Conservation (phyloP, 2,329 filamentous ascomycete species). For the Monosporascus sp. region DNA sequence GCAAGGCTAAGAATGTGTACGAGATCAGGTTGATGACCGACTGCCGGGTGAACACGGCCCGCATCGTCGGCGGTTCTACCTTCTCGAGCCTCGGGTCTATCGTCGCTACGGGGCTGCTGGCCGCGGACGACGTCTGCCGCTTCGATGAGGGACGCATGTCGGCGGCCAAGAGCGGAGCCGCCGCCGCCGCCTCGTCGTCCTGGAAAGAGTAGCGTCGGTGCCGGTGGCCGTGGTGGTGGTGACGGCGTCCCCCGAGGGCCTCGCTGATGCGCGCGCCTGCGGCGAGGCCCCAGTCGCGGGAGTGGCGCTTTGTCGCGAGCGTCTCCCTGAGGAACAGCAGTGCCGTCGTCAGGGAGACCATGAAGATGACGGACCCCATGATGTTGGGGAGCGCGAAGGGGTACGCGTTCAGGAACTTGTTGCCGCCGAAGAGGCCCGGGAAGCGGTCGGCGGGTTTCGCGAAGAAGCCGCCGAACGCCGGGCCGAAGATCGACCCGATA, state of each 20-base stretch:
- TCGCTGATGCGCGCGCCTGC: slow-evolving; percentile 62
- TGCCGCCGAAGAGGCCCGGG: slow-evolving; percentile 63
- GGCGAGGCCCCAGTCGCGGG: slow-evolving; percentile 68
- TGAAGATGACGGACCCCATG: slow-evolving; percentile 68
- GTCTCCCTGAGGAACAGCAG: slow-evolving; percentile 84
- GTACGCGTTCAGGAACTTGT: slow-evolving; percentile 64
- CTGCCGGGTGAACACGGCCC: slow-evolving; percentile 62
- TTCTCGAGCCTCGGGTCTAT: slow-evolving; percentile 17
- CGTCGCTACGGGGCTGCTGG: neutral
- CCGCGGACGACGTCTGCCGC: neutral
- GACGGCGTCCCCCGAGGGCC: slow-evolving; percentile 24
- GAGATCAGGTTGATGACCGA: slow-evolving; percentile 68
- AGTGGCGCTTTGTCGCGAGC: slow-evolving; percentile 61
- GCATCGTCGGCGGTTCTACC: slow-evolving; percentile 16
- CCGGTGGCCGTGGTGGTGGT: slow-evolving; percentile 19
- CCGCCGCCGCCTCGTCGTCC: slow-evolving; percentile 52
- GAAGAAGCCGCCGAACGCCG: slow-evolving; percentile 80
- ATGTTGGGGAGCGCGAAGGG: slow-evolving; percentile 85
- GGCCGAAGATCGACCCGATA: slow-evolving; percentile 81
- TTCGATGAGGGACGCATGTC: slow-evolving; percentile 12
- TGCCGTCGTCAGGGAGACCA: slow-evolving; percentile 68
- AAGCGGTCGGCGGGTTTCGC: slow-evolving; percentile 74
- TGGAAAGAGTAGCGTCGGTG: slow-evolving; percentile 43
- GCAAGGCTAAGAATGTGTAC: slow-evolving; percentile 77
- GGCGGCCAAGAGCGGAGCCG: slow-evolving; percentile 46